Evolutionary conservation across 441 rosid genomes (phyloP), one percentile per base, ranked within the genome.

Genomic region (Aquilaria agallochum): DNA sequence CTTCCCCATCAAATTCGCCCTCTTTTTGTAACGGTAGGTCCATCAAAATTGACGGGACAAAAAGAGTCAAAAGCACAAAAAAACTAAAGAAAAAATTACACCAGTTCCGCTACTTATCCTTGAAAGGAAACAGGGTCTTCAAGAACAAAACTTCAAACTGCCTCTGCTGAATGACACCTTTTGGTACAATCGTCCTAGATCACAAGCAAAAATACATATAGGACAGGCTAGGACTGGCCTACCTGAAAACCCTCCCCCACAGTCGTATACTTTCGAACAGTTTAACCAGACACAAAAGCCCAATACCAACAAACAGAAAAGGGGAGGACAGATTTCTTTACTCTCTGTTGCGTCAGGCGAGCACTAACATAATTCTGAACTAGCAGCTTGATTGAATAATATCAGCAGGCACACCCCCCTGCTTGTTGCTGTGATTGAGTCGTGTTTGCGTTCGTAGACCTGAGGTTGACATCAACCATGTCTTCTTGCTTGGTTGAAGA

Each of bases 401-500:
- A 71, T 77, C 83, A 89, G 71, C 96, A 91, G 40, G 96, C 72
- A 66, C 97, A 91, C 60, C 92, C 96, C 64, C 94, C 90, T 0
- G 95, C 75, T 59, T 89, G 90, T 65, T 75, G 79, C 71, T 81
- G 92, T 15, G 91, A 75, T 68, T 72, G 78, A 54, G 88, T 80
- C 13, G 86, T 65, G 55, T 85, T 87, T 61, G 91, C 50, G 64
- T 83, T 84, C 68, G 87, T 68, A 45, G 92, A 88, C 78, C 84
- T 89, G 57, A 89, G 93, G 71, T 92, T 92, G 48, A 92, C 96
- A 63, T 89, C 95, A 50, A 92, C 98, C 98, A 87, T 84, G 64
- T 89, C 98, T 72, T 92, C 98, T 74, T 87, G 95, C 80, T 87
- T 89, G 11, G 91, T 83, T 50, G 96, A 89, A 55, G 96, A 87